Percentiles rank a stretch among this genome's conserved stretches.
These are phyloP conservation scores for Penicillium sp. DNA, from an alignment of 2,329 filamentous ascomycete species.

Conservation along the genomic window DNA sequence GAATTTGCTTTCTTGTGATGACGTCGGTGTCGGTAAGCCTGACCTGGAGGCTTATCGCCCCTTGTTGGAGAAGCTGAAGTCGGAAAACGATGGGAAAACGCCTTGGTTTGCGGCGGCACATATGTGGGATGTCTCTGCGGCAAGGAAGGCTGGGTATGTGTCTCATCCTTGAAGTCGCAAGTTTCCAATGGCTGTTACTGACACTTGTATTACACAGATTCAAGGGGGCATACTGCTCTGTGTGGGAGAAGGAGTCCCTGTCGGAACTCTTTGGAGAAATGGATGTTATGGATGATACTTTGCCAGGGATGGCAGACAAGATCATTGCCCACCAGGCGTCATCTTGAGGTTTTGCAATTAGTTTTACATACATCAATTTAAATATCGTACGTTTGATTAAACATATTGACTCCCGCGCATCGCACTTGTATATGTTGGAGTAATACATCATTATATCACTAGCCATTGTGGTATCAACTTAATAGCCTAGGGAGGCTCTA, in stretches of 20 bases:
- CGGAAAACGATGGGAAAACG: slow-evolving; percentile 16
- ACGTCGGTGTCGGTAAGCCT: slow-evolving; percentile 28
- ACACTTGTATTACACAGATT: slow-evolving; percentile 13
- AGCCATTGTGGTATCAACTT: not conserved
- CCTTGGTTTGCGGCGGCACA: slow-evolving; percentile 34
- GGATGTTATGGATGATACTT: slow-evolving; percentile 28
- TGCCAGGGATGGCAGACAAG: slow-evolving; percentile 29
- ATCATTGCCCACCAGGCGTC: slow-evolving; percentile 25
- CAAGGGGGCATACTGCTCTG: slow-evolving; percentile 26
- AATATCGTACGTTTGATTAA: not conserved
- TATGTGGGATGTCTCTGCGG: slow-evolving; percentile 33
- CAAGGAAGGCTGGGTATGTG: slow-evolving; percentile 25
- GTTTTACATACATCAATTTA: not conserved
- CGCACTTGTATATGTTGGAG: not conserved
- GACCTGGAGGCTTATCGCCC: slow-evolving; percentile 25
- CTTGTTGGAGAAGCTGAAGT: slow-evolving; percentile 20
- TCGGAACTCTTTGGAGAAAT: slow-evolving; percentile 28
- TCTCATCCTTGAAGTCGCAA: not conserved
- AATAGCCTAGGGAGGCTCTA: too few relatives aligned
- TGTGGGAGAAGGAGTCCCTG: slow-evolving; percentile 26
- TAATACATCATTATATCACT: not conserved
- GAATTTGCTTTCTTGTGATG: slow-evolving; percentile 29
- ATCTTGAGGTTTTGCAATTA: not conserved
- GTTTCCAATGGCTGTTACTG: not conserved
- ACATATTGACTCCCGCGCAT: not conserved